Evolutionary conservation across 192 early-diverging fungal genomes (phyloP), one percentile per base, ranked within the genome.

Genomic region (Coemansia sp.): DNA sequence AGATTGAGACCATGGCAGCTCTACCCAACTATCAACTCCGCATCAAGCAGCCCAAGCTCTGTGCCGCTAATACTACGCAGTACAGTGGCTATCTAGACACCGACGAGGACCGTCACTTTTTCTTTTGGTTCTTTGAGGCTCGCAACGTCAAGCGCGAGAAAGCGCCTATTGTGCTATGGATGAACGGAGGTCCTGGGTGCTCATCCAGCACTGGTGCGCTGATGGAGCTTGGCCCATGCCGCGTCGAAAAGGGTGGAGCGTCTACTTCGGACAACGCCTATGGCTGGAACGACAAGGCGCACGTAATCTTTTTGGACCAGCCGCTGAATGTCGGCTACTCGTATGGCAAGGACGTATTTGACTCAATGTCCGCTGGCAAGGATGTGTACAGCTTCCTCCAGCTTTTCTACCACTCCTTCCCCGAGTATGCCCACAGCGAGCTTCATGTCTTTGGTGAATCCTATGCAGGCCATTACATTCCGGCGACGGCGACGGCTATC

Each of bases 111-210:
- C 87, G 91, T 42, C 92, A 96, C 78, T 95, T 94, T 72, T 95
- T 94, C 86, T 96, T 94, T 78, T 96, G 93, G 92, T 98, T 99
- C 88, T 98, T 99, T 79, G 96, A 96, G 78, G 91, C 92, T 6
- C 92, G 94, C 68, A 86, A 86, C 66, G 91, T 90, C 17, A 68
- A 77, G 67, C 85, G 77, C 28, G 72, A 74, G 37, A 72, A 79
- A 23, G 96, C 95, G 67, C 96, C 96, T 5, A 74, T 91, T 26
- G 69, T 90, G 2, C 77, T 94, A 52, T 92, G 91, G 87, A 77
- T 95, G 66, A 95, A 93, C 62, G 93, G 93, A 38, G 93, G 93
- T 6, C 93, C 93, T 17, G 94, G 94, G 21, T 94, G 93, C 77
- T 87, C 86, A 44, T 95, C 91, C 5, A 81, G 91, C 43, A 92